phyloP scores from a whole-genome alignment of 805 yeast species.

The Clavispora vitiphila region DNA sequence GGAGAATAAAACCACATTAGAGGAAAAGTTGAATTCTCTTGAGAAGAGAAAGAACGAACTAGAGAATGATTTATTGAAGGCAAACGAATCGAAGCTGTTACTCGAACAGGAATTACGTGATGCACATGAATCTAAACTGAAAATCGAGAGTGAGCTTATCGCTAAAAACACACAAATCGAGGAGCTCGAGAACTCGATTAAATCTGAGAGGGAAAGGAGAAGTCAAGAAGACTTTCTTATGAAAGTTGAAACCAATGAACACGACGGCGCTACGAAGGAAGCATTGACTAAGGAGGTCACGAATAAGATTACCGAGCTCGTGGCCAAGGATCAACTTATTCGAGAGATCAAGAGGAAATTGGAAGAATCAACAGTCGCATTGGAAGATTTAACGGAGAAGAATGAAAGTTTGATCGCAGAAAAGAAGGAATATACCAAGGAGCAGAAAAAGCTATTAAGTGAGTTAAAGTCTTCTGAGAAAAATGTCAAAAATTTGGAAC shows the following conservation, averaged over 20 bases:
- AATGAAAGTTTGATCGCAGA: constrained; percentile 8
- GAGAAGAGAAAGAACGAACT: constrained; percentile 13
- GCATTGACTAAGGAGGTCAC: constrained; percentile 14
- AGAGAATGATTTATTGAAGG: constrained; percentile 1
- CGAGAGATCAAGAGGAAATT: constrained; percentile 14
- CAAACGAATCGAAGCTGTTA: not conserved
- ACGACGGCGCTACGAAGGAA: constrained; percentile 2
- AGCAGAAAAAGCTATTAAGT: not conserved
- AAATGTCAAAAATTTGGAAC: not conserved
- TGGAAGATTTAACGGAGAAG: constrained; percentile 13
- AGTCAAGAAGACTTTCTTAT: not conserved
- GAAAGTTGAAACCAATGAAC: not conserved
- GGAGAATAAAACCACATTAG: constrained; percentile 1
- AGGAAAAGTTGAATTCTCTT: not conserved
- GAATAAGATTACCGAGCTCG: constrained; percentile 14
- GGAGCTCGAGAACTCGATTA: constrained; percentile 1
- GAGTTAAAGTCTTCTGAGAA: not conserved
- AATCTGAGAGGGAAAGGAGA: not conserved
- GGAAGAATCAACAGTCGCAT: constrained; percentile 10
- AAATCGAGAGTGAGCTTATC: not conserved
- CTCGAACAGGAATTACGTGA: not conserved
- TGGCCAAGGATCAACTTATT: constrained; percentile 16
- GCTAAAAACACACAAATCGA: not conserved
- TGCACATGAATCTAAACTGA: not conserved
- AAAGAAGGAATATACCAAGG: constrained; percentile 3